Evolutionary conservation across 2,329 filamentous ascomycete species (phyloP).

Genomic region (Aspergillus pseudoterreus): DNA sequence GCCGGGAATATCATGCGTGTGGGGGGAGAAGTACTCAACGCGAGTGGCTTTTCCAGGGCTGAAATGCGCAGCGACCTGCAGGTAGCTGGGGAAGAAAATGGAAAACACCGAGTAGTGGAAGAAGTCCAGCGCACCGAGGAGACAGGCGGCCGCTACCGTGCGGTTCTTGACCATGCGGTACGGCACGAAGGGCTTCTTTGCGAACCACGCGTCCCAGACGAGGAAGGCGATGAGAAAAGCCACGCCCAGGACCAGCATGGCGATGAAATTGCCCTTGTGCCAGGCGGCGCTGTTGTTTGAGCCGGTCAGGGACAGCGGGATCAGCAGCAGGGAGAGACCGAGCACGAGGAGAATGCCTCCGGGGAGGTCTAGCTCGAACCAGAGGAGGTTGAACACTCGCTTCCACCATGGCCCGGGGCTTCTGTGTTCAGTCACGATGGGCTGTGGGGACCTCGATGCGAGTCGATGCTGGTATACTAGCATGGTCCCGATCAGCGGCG

Average conservation of each 20-base stretch:
- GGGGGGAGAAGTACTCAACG: slow-evolving; percentile 13
- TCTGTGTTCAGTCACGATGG: slow-evolving; percentile 2
- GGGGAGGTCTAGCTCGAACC: slow-evolving; percentile 30
- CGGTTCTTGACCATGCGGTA: slow-evolving; percentile 36
- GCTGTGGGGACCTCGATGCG: background rate
- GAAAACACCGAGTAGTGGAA: slow-evolving; percentile 36
- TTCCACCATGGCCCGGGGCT: slow-evolving; percentile 13
- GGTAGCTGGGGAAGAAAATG: slow-evolving; percentile 41
- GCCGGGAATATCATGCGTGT: too few relatives aligned
- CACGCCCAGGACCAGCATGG: slow-evolving; percentile 33
- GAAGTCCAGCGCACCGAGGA: slow-evolving; percentile 35
- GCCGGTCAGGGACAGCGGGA: slow-evolving; percentile 39
- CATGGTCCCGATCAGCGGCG: slow-evolving; percentile 31
- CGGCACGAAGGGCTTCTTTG: slow-evolving; percentile 38
- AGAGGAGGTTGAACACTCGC: slow-evolving; percentile 16
- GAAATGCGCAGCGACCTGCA: slow-evolving; percentile 38
- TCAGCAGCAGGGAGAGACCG: slow-evolving; percentile 33
- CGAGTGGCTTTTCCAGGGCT: slow-evolving; percentile 32
- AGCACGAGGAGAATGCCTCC: slow-evolving; percentile 31
- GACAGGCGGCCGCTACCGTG: slow-evolving; percentile 39
- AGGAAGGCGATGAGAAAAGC: slow-evolving; percentile 23
- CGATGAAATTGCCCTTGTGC: slow-evolving; percentile 32
- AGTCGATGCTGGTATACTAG: slow-evolving; percentile 29
- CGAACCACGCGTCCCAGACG: slow-evolving; percentile 37
- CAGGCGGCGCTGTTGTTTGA: slow-evolving; percentile 24